Base-by-base conservation (phyloP, 352 stramenopile species). In the Peronospora farinosa region DNA sequence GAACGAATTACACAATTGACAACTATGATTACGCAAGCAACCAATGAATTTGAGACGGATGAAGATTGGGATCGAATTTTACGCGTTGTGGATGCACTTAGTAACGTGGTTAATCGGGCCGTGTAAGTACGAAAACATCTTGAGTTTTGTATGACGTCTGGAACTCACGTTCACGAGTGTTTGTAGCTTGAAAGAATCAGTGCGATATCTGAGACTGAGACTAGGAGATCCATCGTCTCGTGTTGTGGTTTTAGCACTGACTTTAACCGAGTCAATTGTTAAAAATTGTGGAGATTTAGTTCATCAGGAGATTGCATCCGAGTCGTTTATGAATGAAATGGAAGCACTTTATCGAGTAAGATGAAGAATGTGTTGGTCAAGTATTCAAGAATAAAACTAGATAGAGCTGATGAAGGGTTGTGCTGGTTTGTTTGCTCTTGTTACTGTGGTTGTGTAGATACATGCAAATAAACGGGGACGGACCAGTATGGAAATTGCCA, bases 1-100 rank as follows among this genome's bases (percentile, higher is more conserved):
- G 72, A 87, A 45, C 77, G 75, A 45, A 88, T 91, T 61, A 79
- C 84, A 54, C 59, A 62, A 53, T 70, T 92, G 57, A 81, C 74
- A 1, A 75, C 87, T 27, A 65, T 88, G 40, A 86, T 92, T 33
- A 43, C 60, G 31, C 53, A 74, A 13, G 80, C 80, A 37, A 92
- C 80, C n/a, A 78, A 53, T 37, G 80, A 88, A 41, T 89, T 78
- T 50, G 74, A 88, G 47, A 65, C 64, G 31, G 73, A 78, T 37
- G 76, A 88, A 54, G 63, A 86, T 57, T 89, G 74, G 72, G 74
- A 83, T 51, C 62, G 73, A 43, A 92, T 92, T 59, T 57, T 89
- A 13, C 63, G 67, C 10, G 78, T 92, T 16, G 78, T 89, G n/a
- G 80, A 92, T 63, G 76, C 71, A 54, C 62, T 89, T 39, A 78